Base-by-base conservation (phyloP, 2,329 filamentous ascomycete species). In the Fusarium equiseti region DNA sequence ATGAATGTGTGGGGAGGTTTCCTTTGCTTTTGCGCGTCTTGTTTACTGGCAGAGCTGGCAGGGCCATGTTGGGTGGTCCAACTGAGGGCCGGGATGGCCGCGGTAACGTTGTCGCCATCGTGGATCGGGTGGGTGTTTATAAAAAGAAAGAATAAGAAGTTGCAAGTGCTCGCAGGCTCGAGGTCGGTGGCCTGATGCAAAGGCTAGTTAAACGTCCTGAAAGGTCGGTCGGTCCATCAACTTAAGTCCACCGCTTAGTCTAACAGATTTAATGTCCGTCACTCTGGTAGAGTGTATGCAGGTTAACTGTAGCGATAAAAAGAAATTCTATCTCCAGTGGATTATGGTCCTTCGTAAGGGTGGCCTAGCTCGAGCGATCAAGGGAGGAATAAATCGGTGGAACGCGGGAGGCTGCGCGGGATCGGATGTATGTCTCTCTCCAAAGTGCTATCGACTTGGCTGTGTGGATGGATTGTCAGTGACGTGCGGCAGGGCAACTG, bases 31-130 rank as follows among this genome's bases (percentile, higher is more conserved):
- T 93, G 68, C 92, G 88, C 42, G 91, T 89, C 81, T 94, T 96
- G 48, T 85, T 81, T 20, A 92, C 84, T 29, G 94, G 93, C 50
- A 97, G 83, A 45, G 92, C 90, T 45, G 94, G 93, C 26, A 96
- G 83, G 29, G 91, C 88, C 68, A 89, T 87, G 31, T 88, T 89
- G 18, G 93, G 92, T 51, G 93, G 91, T 63, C 90, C 91, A 74
- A 90, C 84, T 11, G 91, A 90, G 27, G 90, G 87, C 79, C 91
- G 87, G 20, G 91, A 87, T 27, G 89, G 87, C 78, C 89, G 87
- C 57, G 92, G 91, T 53, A 93, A 84, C 45, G 91, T 84, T 57
- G 90, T 90, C 63, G 78, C 73, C 79, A 80, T 78, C 54, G 49
- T 60, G 44, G 55, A 53, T 40, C 49, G 54, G 26, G 45, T 58